A percentile compares a stretch with the other conserved stretches of the same genome.
phyloP scores from a whole-genome alignment of 495 filamentous ascomycete genomes.

The Glarea lozoyensis region DNA sequence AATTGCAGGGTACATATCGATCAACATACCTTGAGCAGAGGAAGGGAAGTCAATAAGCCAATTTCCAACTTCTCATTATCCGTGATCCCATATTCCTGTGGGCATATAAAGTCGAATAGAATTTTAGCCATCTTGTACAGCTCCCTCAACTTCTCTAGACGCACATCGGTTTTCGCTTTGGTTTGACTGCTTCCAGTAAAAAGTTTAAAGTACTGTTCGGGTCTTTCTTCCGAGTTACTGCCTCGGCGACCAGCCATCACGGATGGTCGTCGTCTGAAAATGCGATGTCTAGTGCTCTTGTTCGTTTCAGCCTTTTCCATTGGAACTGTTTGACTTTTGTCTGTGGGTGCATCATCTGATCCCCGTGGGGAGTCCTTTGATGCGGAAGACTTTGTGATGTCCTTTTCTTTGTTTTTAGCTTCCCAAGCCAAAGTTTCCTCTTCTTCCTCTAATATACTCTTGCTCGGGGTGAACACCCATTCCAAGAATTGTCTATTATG shows the following conservation, averaged over 20 bases:
- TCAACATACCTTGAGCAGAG: slow-evolving; percentile 55
- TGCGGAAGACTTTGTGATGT: slow-evolving; percentile 15
- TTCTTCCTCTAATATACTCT: slow-evolving; percentile 57
- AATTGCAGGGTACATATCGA: not conserved
- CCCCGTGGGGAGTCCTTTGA: slow-evolving; percentile 15
- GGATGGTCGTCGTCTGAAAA: slow-evolving; percentile 41
- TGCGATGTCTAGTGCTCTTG: slow-evolving; percentile 36
- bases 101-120: slow-evolving; percentile 95
- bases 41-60: slow-evolving; percentile 85
- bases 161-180: slow-evolving; percentile 74
- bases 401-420: slow-evolving; percentile 30
- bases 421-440: slow-evolving; percentile 17
- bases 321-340: slow-evolving; percentile 21
- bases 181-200: slow-evolving; percentile 67
- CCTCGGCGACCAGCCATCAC: slow-evolving; percentile 27
- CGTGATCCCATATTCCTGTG: slow-evolving; percentile 94
- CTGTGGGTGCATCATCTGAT: slow-evolving; percentile 25
- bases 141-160: slow-evolving; percentile 81
- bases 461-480: slow-evolving; percentile 87
- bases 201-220: slow-evolving; percentile 70
- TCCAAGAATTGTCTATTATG: slow-evolving; percentile 97
- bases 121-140: slow-evolving; percentile 90
- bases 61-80: slow-evolving; percentile 96
- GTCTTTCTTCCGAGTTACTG: slow-evolving; percentile 7
- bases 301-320: slow-evolving; percentile 24